Evolutionary conservation across 1,139 yeast genomes (phyloP), one percentile per base, ranked within the genome.

Genomic region (Pichia kudriavzevii): DNA sequence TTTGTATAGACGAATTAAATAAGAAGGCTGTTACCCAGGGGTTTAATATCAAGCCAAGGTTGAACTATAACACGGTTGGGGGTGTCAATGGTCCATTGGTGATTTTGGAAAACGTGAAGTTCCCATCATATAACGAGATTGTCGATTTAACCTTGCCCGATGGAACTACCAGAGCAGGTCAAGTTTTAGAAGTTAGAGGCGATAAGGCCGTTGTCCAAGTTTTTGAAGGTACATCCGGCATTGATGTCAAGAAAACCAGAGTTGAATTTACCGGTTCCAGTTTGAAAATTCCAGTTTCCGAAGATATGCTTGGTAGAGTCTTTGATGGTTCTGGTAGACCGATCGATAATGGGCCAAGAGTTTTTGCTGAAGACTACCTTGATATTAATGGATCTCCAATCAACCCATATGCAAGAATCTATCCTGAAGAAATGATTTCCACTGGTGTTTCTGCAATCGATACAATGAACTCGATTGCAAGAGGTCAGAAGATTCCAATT

Each of bases 241-340:
- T 88, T 52, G 98, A 93, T 67, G 97, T 93, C 45, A 87, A 91
- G 66, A 91, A 88, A 67, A 91, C 99, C 35, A 73, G 87, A 42
- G 95, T 93, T 41, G 97, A 93, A 63, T 91, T 91, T 65, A 88
- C 98, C 25, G 98, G 99, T 42, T 78, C 91, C 59, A 83, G 76
- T 61, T 71, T 91, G 70, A 83, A 80, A 60, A 85, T 91, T 47
- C 83, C 98, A 22, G 98, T 91, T 23, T 82, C 95, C 39, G 98
- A 93, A 63, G 99, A 91, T 58, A 82, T 87, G 72, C 70, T 91
- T 59, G 99, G 99, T 47, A 83, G 99, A 69, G 84, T 91, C 47
- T 91, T 91, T 59, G 96, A 91, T 64, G 99, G 99, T 59, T 87
- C 97, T 22, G 99, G 98, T 65, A 79, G 95, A 64, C 94, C 98